Evolutionary conservation across 257 asterid genomes (phyloP), one percentile per base, ranked within the genome.

Genomic region (Verbena officinalis): DNA sequence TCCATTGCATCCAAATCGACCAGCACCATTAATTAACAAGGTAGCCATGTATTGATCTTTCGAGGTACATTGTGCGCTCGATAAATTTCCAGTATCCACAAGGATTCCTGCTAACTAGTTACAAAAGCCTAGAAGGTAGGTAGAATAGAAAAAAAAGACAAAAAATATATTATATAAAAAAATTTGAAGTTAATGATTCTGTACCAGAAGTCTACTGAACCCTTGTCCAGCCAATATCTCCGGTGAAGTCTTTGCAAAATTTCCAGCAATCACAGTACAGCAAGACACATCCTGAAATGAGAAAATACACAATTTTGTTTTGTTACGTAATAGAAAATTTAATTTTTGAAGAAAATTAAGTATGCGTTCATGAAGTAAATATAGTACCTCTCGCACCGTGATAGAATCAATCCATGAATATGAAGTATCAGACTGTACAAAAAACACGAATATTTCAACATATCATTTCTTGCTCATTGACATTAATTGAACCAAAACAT

Each of bases 51-150:
- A 88, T 64, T 82, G 78, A 75, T 90, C 97, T 78, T 82, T 86
- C 21, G 87, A 72, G 17, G 93, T 80, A 68, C 86, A 75, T 5
- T 64, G 59, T 27, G 84, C 61, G 63, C 53, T 82, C 33, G 83
- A 70, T 65, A 90, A 77, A 71, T 90, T 85, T 79, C 77, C 95
- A 54, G 95, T 87, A 64, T 88, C 97, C 78, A 80, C 6, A 23
- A 88, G 95, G 71, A 90, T 90, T 40, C 97, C 97, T 24, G 89
- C 88, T 64, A 90, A 76, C 97, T 90, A n/a, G n/a, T n/a, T n/a
- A n/a, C n/a, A n/a, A n/a, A n/a, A n/a, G 86, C 73, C 71, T 62
- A 48, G 53, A 23, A 30, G 61, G 52, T 2, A 27, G 5, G 33
- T 5, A 2, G 31, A 66, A 53, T 39, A 53, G 43, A 30, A 38